Base-by-base conservation (phyloP, 345 rosid species). In the Pistacia vera region DNA sequence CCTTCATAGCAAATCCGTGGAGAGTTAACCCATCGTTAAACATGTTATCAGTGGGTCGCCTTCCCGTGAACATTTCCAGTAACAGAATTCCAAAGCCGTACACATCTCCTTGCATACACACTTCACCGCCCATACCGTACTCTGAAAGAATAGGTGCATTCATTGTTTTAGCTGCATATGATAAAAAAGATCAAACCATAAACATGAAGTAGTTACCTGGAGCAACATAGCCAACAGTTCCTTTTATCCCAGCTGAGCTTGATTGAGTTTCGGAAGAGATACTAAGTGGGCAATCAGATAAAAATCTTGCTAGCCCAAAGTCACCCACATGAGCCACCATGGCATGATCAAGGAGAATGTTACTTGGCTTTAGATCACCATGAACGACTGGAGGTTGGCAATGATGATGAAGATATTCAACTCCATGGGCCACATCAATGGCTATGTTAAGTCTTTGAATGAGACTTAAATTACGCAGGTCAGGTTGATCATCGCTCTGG, bases 401-500 rank as follows among this genome's bases (percentile, higher is more conserved):
- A 3, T 52, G 60, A 33, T 57, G 64, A 57, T 78, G 81, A 52
- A 82, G 77, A 72, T 79, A 82, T 25, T 82, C 73, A 1, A 76
- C 52, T 30, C 79, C 79, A 8, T 5, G 51, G 66, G 79, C 73
- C 52, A 74, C 63, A 36, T 77, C 78, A 41, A 66, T 63, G 30
- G 80, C 55, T 14, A 69, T 60, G 35, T 72, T 44, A 3, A 79
- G 73, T 58, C 85, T 68, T 54, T 75, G 82, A 41, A 60, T 44
- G 56, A 74, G 52, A 64, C 73, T 74, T 16, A 81, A 73, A 49
- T 11, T 71, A 59, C 67, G 17, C 18, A 4, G 20, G 4, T 78
- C 22, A 5, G 28, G 58, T 46, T 72, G 61, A 48, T 78, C 68
- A 57, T 8, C 54, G 17, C 44, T 69, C 3, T 38, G 41, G 13